Evolutionary conservation across 2,329 filamentous ascomycete species (phyloP), one percentile per base, ranked within the genome.

Genomic region (Beauveria medogensis): DNA sequence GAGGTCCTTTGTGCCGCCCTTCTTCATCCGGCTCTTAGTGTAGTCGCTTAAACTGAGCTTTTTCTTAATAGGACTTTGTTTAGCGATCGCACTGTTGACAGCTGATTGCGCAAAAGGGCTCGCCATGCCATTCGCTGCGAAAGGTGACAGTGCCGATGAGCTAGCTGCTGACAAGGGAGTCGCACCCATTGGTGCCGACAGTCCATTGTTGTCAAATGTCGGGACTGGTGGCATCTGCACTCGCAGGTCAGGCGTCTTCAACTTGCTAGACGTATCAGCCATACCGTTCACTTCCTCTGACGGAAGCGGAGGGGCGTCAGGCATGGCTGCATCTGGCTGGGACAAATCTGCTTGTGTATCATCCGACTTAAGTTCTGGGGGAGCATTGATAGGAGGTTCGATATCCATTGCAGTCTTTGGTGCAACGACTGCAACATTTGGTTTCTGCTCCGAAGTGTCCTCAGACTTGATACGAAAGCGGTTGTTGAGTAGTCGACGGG

Each of bases 21-120:
- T 86, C 67, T 80, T 82, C 73, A 80, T 77, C 55, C 82, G 76
- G 64, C 80, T 83, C 69, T 83, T 85, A 6, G 57, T 59, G 67
- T 88, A 88, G 67, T 88, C 85, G 67, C 84, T 87, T 2, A 88
- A 70, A 64, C 83, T 87, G 43, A 88, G 73, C 70, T 87, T 88
- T 77, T 88, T 88, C 72, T 86, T 87, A 37, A 84, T 75, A 2
- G 85, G 85, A 64, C 83, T 87, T 3, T 83, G 82, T 24, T 78
- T 77, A 10, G 76, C 76, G 6, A 70, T 70, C 9, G 75, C 65
- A 16, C 79, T 77, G 60, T 80, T 82, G 40, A 76, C 67, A 0
- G 73, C 66, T 0, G 76, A 64, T 7, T 75, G 68, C 4, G 73
- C 67, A 57, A 84, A 80, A 0, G 80, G 74, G 52, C 72, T 79